A percentile compares a stretch with the other conserved stretches of the same genome.
Evolutionary conservation across 495 filamentous ascomycete species (phyloP).

Genomic region (Cercophora samala): DNA sequence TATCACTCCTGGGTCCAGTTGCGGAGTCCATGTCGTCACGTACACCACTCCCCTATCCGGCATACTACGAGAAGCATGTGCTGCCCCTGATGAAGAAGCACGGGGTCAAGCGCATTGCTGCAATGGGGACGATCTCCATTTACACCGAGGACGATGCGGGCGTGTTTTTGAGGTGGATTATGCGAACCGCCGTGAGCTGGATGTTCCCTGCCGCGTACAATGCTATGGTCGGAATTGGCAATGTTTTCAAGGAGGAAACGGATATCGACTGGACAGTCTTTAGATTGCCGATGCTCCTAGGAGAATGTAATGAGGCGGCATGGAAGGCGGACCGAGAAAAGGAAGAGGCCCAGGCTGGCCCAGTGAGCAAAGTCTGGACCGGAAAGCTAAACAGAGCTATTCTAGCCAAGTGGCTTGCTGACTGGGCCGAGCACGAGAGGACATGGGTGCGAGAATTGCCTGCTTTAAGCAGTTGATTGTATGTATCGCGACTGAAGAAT

Average conservation of each 20-base stretch:
- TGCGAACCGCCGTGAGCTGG: constrained; percentile 9
- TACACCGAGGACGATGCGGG: not conserved
- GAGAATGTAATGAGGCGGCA: constrained; percentile 19
- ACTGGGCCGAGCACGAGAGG: constrained; percentile 3
- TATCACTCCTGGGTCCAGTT: constrained; percentile 26
- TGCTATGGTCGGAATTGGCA: constrained; percentile 9
- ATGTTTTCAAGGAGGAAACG: constrained; percentile 17
- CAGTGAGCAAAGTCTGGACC: not conserved
- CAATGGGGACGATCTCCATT: constrained; percentile 21
- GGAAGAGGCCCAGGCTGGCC: constrained; percentile 7
- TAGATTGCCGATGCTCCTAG: constrained; percentile 20
- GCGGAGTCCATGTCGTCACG: not conserved
- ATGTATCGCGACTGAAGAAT: not conserved
- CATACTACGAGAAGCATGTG: constrained; percentile 17
- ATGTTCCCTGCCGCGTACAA: constrained; percentile 7
- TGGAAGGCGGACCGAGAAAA: constrained; percentile 25
- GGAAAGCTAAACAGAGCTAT: not conserved
- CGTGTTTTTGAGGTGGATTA: constrained; percentile 1
- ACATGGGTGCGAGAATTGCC: constrained; percentile 3
- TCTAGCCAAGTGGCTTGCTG: constrained; percentile 4
- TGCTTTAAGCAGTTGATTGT: not conserved
- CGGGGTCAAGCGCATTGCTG: constrained; percentile 19
- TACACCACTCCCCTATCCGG: not conserved
- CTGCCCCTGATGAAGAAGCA: constrained; percentile 21
- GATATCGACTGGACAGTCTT: constrained; percentile 27